These are phyloP conservation scores for Elsinoe arachidis DNA, from an alignment of 2,329 filamentous ascomycete genomes.

Conservation along the genomic window DNA sequence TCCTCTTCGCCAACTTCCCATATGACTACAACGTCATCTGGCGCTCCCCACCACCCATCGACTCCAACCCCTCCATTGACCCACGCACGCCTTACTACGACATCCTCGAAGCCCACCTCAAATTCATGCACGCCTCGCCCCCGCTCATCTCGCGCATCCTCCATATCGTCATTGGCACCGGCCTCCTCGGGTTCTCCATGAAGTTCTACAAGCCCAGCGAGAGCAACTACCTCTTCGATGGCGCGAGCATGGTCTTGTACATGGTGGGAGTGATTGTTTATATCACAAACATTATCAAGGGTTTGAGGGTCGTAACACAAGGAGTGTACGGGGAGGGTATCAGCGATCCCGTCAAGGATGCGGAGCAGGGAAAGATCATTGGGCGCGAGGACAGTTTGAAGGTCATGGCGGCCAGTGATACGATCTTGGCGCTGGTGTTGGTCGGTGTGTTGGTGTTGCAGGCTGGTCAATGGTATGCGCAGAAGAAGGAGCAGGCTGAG, in stretches of 20 bases:
- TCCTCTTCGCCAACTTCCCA: slow-evolving; percentile 91
- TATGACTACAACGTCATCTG: slow-evolving; percentile 91
- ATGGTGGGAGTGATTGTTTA: slow-evolving; percentile 88
- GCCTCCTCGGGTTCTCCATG: slow-evolving; percentile 77
- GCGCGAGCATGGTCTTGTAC: slow-evolving; percentile 62
- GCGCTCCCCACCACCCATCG: slow-evolving; percentile 48
- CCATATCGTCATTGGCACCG: slow-evolving; percentile 83
- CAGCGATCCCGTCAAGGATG: slow-evolving; percentile 31
- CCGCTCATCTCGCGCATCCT: slow-evolving; percentile 88
- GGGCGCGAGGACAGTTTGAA: slow-evolving; percentile 81
- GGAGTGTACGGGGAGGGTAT: slow-evolving; percentile 52
- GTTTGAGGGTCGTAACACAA: slow-evolving; percentile 70
- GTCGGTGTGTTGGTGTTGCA: slow-evolving; percentile 88
- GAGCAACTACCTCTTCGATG: slow-evolving; percentile 91
- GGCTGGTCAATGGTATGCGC: slow-evolving; percentile 97
- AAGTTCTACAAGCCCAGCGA: slow-evolving; percentile 94
- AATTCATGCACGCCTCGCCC: slow-evolving; percentile 83
- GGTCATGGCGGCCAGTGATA: slow-evolving; percentile 89
- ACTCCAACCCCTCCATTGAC: slow-evolving; percentile 27
- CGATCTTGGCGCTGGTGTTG: slow-evolving; percentile 84
- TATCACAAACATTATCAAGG: slow-evolving; percentile 93
- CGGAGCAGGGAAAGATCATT: slow-evolving; percentile 54
- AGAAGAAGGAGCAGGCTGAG: slow-evolving; percentile 83
- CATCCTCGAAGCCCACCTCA: slow-evolving; percentile 81
- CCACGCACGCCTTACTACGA: slow-evolving; percentile 60